Evolutionary conservation across 352 stramenopile genomes (phyloP).

Genomic region (Phytophthora sansomeana): DNA sequence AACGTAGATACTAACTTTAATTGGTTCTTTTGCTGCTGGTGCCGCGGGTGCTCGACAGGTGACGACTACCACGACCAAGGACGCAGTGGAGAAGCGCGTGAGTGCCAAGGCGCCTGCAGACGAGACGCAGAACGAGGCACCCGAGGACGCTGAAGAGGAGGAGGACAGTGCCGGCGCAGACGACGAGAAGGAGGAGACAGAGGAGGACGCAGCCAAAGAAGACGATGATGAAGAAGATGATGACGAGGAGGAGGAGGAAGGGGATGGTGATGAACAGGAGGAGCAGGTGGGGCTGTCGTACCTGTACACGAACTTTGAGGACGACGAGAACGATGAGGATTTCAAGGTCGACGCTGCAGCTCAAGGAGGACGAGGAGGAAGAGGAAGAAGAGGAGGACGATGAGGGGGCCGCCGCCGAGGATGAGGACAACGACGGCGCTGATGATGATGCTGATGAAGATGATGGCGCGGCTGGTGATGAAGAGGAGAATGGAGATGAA

Average conservation of each 20-base stretch:
- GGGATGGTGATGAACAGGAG: conserved; percentile 32
- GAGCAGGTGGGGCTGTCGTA: conserved; percentile 71
- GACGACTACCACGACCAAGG: conserved; percentile 23
- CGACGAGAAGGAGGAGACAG: conserved; percentile 41
- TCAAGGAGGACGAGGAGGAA: conserved; percentile 59
- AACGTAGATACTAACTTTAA: conserved; percentile 25
- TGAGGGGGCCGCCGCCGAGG: conserved; percentile 28
- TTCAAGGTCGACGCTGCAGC: conserved; percentile 36
- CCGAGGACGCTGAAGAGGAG: conserved; percentile 35
- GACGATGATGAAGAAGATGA: conserved; percentile 35
- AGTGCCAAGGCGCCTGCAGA: conserved; percentile 30
- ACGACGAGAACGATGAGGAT: conserved; percentile 54
- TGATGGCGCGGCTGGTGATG: conserved; percentile 8
- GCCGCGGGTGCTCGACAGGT: conserved; percentile 23
- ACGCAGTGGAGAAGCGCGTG: conserved; percentile 14
- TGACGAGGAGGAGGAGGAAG: conserved; percentile 37
- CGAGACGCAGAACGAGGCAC: conserved; percentile 20
- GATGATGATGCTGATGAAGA: conserved; percentile 34
- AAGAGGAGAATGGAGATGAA: conserved; percentile 12
- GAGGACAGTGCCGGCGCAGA: conserved; percentile 36
- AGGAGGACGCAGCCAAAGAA: conserved; percentile 43
- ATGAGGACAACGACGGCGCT: conserved; percentile 34
- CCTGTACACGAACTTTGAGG: conserved; percentile 74
- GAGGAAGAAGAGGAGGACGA: conserved; percentile 49
- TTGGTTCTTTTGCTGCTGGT: conserved; percentile 14